Percentiles rank a stretch among this genome's conserved stretches.
phyloP scores from a whole-genome alignment of 441 rosid species.

The Capsella rubella region DNA sequence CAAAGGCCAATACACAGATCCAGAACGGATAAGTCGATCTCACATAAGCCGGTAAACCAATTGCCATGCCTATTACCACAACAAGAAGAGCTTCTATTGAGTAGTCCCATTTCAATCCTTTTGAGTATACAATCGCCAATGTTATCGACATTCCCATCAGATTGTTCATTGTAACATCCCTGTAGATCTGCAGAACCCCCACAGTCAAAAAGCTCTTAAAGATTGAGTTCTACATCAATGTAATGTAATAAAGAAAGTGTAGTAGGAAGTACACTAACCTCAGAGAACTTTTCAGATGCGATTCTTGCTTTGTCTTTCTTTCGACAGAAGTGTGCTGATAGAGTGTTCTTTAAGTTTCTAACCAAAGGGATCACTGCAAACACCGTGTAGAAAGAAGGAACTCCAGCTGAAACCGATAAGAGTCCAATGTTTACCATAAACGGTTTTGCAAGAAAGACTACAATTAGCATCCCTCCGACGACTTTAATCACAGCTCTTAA shows the following conservation, averaged over 20 bases:
- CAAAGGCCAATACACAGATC: constrained; percentile 56
- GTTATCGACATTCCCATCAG: constrained; percentile 61
- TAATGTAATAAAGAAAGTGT: constrained; percentile 3
- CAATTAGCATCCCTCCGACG: constrained; percentile 48
- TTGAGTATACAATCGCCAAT: constrained; percentile 58
- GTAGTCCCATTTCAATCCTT: constrained; percentile 62
- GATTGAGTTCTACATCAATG: not conserved
- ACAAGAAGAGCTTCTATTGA: constrained; percentile 63
- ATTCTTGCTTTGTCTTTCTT: constrained; percentile 53
- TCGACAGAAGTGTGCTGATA: constrained; percentile 50
- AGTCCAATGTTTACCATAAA: constrained; percentile 51
- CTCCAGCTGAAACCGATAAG: constrained; percentile 50
- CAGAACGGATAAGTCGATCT: constrained; percentile 58
- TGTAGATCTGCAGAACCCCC: constrained; percentile 55
- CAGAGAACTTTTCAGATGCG: constrained; percentile 56
- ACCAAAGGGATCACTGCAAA: constrained; percentile 61
- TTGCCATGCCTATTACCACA: constrained; percentile 55
- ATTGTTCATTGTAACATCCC: constrained; percentile 71
- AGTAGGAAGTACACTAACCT: constrained; percentile 46
- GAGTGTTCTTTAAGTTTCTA: constrained; percentile 55
- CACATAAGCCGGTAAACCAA: constrained; percentile 57
- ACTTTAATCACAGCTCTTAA: constrained; percentile 47
- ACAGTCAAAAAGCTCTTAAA: not conserved
- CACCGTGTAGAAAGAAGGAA: constrained; percentile 59
- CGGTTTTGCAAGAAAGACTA: constrained; percentile 54